phyloP scores from a whole-genome alignment of 768 basidiomycete species.

The Strobilomyces dryophilus region DNA sequence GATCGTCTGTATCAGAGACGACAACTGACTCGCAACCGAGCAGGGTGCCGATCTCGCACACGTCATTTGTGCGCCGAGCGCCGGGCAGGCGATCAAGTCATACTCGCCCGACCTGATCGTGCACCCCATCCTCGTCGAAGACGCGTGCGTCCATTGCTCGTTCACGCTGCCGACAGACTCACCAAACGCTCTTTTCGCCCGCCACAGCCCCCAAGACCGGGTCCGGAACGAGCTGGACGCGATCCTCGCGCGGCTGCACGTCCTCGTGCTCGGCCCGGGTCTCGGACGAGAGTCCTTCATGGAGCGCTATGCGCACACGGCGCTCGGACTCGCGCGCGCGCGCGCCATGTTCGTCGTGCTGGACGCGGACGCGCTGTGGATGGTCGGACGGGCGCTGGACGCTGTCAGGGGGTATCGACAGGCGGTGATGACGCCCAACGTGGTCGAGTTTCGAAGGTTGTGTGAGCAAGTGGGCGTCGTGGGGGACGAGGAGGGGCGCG shows the following conservation, averaged over 20 bases:
- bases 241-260: conserved; percentile 83
- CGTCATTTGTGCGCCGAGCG: conserved; percentile 93
- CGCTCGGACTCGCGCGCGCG: conserved; percentile 66
- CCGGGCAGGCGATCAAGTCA: conserved; percentile 90
- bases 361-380: conserved; percentile 89
- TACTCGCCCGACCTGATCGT: conserved; percentile 98
- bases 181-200: background rate
- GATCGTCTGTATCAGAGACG: background rate
- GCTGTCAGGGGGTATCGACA: conserved; percentile 82
- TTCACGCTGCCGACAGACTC: background rate
- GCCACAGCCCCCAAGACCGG: conserved; percentile 41
- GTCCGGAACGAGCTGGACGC: conserved; percentile 55
- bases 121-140: conserved; percentile 81
- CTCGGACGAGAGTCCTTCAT: conserved; percentile 90
- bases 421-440: conserved; percentile 90
- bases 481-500: conserved; percentile 49
- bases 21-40: background rate
- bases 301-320: conserved; percentile 75
- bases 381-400: conserved; percentile 70
- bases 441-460: conserved; percentile 87
- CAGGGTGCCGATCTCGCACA: conserved; percentile 94
- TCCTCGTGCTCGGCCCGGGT: conserved; percentile 90
- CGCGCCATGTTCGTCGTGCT: conserved; percentile 87
- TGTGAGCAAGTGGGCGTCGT: conserved; percentile 67
- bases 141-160: conserved; percentile 43